These are phyloP conservation scores for Termitomyces sp. DNA, from an alignment of 768 basidiomycete genomes.

Conservation along the genomic window DNA sequence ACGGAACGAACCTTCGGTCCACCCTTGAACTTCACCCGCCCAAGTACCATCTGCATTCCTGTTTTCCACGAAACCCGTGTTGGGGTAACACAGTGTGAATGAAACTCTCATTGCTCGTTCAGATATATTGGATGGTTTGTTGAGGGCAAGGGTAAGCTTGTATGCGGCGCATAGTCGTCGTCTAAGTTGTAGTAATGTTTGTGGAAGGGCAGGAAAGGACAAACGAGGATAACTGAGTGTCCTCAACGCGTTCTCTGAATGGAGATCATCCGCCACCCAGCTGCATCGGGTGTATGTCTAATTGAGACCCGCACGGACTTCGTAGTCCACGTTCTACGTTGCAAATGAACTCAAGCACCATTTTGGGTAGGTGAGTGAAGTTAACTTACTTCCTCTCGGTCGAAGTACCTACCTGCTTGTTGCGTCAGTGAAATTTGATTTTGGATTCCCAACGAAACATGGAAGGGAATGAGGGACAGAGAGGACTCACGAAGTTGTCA, in stretches of 20 bases:
- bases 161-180: constrained; percentile 75
- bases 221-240: constrained; percentile 78
- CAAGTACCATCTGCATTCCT: constrained; percentile 63
- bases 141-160: constrained; percentile 52
- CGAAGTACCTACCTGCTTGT: constrained; percentile 46
- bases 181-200: constrained; percentile 37
- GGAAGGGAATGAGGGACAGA: background rate
- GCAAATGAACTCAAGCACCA: background rate
- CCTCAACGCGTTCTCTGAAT: constrained; percentile 76
- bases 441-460: background rate
- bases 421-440: background rate
- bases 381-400: constrained; percentile 61
- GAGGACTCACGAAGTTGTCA: constrained; percentile 39
- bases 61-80: constrained; percentile 82
- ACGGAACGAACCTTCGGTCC: constrained; percentile 67
- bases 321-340: constrained; percentile 64
- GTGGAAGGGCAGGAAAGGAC: constrained; percentile 17
- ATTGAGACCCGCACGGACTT: constrained; percentile 76
- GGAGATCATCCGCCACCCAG: constrained; percentile 77
- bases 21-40: constrained; percentile 70
- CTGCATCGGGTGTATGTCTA: constrained; percentile 63
- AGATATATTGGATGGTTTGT: constrained; percentile 44
- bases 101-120: constrained; percentile 54
- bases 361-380: background rate
- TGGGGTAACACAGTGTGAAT: constrained; percentile 63